A percentile compares a stretch with the other conserved stretches of the same genome.
Evolutionary conservation across 345 rosid genomes (phyloP).

Genomic region (Isatis tinctoria): DNA sequence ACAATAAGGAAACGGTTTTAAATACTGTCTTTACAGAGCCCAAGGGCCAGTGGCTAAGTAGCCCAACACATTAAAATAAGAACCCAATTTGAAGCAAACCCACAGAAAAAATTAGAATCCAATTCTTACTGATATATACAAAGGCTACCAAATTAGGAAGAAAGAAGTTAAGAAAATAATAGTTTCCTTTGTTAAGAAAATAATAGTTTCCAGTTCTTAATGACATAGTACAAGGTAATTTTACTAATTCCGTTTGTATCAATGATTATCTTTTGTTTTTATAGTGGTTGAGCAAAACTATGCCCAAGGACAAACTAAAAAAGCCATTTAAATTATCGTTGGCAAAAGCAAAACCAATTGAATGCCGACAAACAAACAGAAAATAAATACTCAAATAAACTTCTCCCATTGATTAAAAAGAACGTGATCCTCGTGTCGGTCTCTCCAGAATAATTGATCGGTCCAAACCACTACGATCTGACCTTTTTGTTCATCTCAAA

Average conservation of each 20-base stretch:
- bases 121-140: background rate
- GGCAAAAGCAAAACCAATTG: conserved; percentile 10
- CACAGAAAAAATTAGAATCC: background rate
- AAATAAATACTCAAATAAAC: background rate
- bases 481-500: conserved; percentile 10
- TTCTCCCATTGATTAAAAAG: background rate
- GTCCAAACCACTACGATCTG: conserved; percentile 13
- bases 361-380: background rate
- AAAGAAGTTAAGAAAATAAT: background rate
- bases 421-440: conserved; percentile 19
- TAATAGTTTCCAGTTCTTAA: background rate
- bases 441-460: background rate
- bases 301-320: background rate
- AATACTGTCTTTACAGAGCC: background rate
- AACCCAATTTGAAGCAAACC: background rate
- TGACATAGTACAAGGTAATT: background rate
- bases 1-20: too few species aligned
- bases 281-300: background rate
- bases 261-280: background rate
- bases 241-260: background rate
- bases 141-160: background rate
- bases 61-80: background rate
- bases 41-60: background rate
- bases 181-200: too few species aligned
- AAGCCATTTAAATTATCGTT: background rate